Percentiles rank a stretch among this genome's conserved stretches.
These are phyloP conservation scores for Sugiyamaella floridensis DNA, from an alignment of 805 yeast species.

Conservation along the genomic window DNA sequence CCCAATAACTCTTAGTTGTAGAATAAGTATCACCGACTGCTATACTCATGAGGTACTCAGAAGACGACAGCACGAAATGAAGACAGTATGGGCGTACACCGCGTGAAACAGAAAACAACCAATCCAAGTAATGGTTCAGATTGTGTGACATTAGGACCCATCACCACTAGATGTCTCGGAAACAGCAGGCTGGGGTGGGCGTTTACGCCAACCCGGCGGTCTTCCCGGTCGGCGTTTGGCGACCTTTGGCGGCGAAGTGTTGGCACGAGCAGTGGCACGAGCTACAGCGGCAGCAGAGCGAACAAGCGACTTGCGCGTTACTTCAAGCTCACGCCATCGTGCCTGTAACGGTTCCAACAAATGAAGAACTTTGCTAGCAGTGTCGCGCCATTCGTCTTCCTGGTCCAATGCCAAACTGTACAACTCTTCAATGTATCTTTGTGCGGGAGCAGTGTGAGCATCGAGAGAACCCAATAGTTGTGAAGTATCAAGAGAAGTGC, in stretches of 20 bases:
- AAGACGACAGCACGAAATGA: no score
- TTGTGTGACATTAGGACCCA: not conserved
- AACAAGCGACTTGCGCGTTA: slow-evolving; percentile 6
- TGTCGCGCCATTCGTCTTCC: slow-evolving; percentile 16
- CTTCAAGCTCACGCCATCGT: slow-evolving; percentile 17
- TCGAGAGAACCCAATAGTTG: slow-evolving; percentile 1
- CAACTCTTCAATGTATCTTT: slow-evolving; percentile 9
- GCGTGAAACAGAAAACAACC: not conserved
- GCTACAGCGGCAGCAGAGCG: slow-evolving; percentile 3
- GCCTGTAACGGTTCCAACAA: slow-evolving; percentile 8
- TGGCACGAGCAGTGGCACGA: not conserved
- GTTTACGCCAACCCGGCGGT: not conserved
- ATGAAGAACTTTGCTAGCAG: slow-evolving; percentile 13
- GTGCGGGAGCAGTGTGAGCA: slow-evolving; percentile 5
- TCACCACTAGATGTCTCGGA: slow-evolving; percentile 8
- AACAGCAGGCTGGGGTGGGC: not conserved
- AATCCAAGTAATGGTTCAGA: not conserved
- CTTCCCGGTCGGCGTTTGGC: slow-evolving; percentile 2
- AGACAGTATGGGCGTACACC: not conserved
- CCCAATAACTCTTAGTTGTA: not conserved
- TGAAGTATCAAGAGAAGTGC: not conserved
- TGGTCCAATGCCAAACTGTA: slow-evolving; percentile 9
- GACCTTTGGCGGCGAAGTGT: not conserved
- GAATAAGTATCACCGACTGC: not conserved
- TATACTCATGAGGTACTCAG: no score